Percentiles rank a stretch among this genome's conserved stretches.
phyloP scores from a whole-genome alignment of 352 stramenopile genomes.

The Elongisporangium prolatum region DNA sequence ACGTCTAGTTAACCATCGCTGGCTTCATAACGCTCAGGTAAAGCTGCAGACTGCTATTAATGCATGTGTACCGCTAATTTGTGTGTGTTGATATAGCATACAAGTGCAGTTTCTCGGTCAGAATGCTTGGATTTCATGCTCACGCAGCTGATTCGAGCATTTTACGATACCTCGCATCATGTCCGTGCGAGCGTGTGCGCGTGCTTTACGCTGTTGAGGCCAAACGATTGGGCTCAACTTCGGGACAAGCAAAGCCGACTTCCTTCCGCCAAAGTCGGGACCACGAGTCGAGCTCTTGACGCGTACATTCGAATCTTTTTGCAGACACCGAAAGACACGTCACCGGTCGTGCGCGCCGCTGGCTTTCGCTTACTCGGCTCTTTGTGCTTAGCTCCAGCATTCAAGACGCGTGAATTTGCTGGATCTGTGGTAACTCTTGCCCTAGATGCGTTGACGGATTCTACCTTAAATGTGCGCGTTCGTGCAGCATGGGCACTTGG shows the following conservation, averaged over 20 bases:
- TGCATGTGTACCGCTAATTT: neutral
- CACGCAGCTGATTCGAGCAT: conserved; percentile 74
- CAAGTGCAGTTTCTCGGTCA: conserved; percentile 21
- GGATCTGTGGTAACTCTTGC: conserved; percentile 51
- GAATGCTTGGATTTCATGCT: conserved; percentile 76
- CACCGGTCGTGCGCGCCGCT: conserved; percentile 71
- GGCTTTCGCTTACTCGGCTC: conserved; percentile 78
- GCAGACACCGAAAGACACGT: conserved; percentile 72
- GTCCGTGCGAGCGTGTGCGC: conserved; percentile 83
- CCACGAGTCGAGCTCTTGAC: conserved; percentile 41
- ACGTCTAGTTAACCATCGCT: conserved; percentile 6
- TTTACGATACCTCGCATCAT: conserved; percentile 83
- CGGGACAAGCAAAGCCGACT: conserved; percentile 36
- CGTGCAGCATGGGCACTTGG: conserved; percentile 78
- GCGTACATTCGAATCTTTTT: conserved; percentile 72
- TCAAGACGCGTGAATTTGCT: conserved; percentile 73
- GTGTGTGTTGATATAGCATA: neutral
- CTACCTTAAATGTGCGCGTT: conserved; percentile 82
- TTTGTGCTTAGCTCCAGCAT: conserved; percentile 59
- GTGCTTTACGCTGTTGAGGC: conserved; percentile 78
- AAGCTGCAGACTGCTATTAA: neutral
- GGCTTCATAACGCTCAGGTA: conserved; percentile 16
- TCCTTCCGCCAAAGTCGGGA: conserved; percentile 21
- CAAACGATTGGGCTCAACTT: conserved; percentile 60
- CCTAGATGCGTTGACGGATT: conserved; percentile 64